Evolutionary conservation across 345 rosid species (phyloP), one percentile per base, ranked within the genome.

Genomic region (Raphanus sativus): DNA sequence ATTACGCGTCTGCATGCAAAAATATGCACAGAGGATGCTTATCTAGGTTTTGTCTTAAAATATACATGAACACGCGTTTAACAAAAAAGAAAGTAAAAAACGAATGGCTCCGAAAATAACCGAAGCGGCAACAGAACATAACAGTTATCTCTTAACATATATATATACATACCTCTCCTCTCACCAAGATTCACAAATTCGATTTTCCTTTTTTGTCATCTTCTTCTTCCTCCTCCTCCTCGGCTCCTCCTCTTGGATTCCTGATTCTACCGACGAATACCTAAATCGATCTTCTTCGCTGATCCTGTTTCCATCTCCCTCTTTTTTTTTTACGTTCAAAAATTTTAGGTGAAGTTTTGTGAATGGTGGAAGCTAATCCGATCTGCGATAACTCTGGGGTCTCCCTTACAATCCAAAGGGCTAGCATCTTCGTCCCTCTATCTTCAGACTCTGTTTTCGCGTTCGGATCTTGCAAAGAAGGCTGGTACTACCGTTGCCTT

Each of bases 401-500:
- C 97, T 80, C 91, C 92, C 93, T 87, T 89, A 75, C 68, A 55
- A 71, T 75, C 70, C 77, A 80, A 79, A 89, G 96, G 97, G 96
- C 84, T 94, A 86, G 96, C 92, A 68, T 69, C 77, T 66, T 80
- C 76, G 71, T 75, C 21, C 74, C 83, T 59, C 78, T 83, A 11
- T 81, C 84, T 64, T 75, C 74, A 6, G 81, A 86, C 69, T 81
- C 86, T 77, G 86, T 87, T 83, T 91, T 87, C 73, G 82, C 93
- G 0, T 94, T 92, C 79, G 97, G 93, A 34, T 92, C 97, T 75
- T 92, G 98, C 93, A 94, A 90, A 77, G 91, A 88, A 80, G 97
- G 93, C 89, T 94, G 98, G 98, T 94, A 90, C 93, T 87, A 74
- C 72, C 98, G 98, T 85, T 94, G 98, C 95, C 80, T 89, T 69